Conservation (phyloP, 768 basidiomycete species). For the Hemileccinum impolitum region DNA sequence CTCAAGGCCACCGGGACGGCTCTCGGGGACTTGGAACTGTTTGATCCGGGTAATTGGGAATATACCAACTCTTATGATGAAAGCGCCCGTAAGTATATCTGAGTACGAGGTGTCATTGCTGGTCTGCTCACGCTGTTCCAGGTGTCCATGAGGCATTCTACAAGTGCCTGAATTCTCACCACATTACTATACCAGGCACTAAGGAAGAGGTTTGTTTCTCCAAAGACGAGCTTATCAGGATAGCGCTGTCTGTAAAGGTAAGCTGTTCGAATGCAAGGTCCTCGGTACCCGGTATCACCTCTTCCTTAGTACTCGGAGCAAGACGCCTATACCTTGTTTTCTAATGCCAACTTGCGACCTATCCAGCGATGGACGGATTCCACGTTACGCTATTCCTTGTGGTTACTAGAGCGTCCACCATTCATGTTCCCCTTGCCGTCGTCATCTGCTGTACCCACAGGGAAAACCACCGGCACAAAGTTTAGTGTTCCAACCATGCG, state of each 20-base stretch:
- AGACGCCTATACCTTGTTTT: conserved; percentile 70
- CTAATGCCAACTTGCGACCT: conserved; percentile 70
- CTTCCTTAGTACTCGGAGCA: conserved; percentile 76
- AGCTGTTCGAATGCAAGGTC: neutral
- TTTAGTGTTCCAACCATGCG: conserved; percentile 68
- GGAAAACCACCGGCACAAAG: conserved; percentile 21
- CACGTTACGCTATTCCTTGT: conserved; percentile 71
- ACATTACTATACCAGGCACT: conserved; percentile 47
- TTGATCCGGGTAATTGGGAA: conserved; percentile 69
- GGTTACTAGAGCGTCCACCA: conserved; percentile 85
- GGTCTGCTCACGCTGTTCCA: conserved; percentile 27
- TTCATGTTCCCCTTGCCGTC: conserved; percentile 70
- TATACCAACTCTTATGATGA: conserved; percentile 64
- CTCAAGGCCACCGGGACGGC: conserved; percentile 63
- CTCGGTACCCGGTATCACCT: neutral
- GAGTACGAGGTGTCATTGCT: neutral
- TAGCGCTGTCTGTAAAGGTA: conserved; percentile 90
- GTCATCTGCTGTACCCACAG: conserved; percentile 30
- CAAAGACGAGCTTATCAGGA: conserved; percentile 72
- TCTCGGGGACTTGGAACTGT: conserved; percentile 65
- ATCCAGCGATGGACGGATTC: conserved; percentile 84
- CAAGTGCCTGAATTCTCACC: conserved; percentile 60
- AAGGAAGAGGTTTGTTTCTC: conserved; percentile 49
- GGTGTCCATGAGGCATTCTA: conserved; percentile 85
- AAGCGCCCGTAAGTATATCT: conserved; percentile 38